phyloP scores from a whole-genome alignment of 148 eudicot genomes.

The Nepenthes mirabilis region DNA sequence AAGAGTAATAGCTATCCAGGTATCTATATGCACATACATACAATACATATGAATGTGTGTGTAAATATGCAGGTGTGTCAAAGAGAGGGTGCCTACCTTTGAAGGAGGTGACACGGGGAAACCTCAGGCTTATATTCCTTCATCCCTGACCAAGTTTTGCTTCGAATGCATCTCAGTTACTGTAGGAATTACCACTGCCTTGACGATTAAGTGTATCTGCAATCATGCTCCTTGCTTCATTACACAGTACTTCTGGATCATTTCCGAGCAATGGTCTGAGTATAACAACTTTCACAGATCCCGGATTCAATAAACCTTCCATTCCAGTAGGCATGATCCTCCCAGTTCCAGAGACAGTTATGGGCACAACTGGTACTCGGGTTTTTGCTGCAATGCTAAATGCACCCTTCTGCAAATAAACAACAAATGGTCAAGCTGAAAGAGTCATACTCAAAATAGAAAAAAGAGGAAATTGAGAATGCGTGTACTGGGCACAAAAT shows the following conservation, averaged over 20 bases:
- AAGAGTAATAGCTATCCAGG: too few species aligned
- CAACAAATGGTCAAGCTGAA: not conserved
- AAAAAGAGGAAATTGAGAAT: not conserved
- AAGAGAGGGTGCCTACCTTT: too few species aligned
- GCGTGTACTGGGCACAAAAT: not conserved
- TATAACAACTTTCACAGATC: slow-evolving; percentile 63
- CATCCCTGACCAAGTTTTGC: too few species aligned
- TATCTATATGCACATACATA: too few species aligned
- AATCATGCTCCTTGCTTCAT: slow-evolving; percentile 54
- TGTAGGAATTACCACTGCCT: too few species aligned
- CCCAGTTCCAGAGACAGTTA: slow-evolving; percentile 86
- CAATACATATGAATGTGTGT: too few species aligned
- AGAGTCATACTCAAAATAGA: not conserved
- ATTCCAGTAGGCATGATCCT: slow-evolving; percentile 81
- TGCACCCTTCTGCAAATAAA: slow-evolving; percentile 76
- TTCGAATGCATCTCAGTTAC: too few species aligned
- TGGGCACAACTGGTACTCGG: slow-evolving; percentile 76
- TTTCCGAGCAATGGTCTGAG: slow-evolving; percentile 58
- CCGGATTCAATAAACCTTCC: slow-evolving; percentile 53
- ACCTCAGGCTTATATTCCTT: too few species aligned
- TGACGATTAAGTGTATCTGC: slow-evolving; percentile 31
- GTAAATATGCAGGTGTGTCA: too few species aligned
- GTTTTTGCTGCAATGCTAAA: slow-evolving; percentile 87
- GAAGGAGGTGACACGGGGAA: too few species aligned
- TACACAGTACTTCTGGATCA: slow-evolving; percentile 50